These are phyloP conservation scores for Acanthamoeba polyphaga DNA, from an alignment of 208 protist species.

Conservation along the genomic window DNA sequence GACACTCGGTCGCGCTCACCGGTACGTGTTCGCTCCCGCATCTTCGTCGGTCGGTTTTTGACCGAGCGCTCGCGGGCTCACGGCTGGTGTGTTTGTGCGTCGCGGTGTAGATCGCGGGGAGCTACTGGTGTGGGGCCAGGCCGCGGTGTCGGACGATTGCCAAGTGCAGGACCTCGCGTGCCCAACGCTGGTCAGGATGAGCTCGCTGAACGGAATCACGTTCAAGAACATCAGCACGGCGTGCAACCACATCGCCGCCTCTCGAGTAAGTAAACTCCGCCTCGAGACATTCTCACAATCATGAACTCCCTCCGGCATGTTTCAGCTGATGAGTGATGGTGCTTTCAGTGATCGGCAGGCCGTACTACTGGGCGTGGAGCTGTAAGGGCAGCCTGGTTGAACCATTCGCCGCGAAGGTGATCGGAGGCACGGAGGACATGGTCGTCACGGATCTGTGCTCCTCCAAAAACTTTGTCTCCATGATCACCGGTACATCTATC, in stretches of 20 bases:
- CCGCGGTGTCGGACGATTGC: slow-evolving; percentile 12
- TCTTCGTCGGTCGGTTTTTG: not conserved
- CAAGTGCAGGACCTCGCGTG: not conserved
- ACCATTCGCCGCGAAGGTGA: slow-evolving; percentile 6
- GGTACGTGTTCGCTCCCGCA: not conserved
- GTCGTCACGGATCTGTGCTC: slow-evolving; percentile 6
- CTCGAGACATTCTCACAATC: too few relatives aligned
- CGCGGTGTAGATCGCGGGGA: not conserved
- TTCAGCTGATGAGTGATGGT: not conserved
- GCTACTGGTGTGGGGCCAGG: slow-evolving; percentile 49
- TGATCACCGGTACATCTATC: not conserved
- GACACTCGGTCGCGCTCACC: slow-evolving; percentile 9
- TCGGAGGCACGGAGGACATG: slow-evolving; percentile 35
- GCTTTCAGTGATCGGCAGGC: not conserved
- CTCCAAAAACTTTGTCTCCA: slow-evolving; percentile 31
- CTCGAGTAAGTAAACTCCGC: not conserved
- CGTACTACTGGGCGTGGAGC: slow-evolving; percentile 52
- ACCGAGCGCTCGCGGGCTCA: not conserved
- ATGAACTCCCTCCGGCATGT: not conserved
- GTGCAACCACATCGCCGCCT: slow-evolving; percentile 21
- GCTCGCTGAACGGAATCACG: not conserved
- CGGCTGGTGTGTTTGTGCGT: not conserved
- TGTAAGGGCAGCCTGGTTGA: not conserved
- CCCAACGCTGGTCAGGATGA: slow-evolving; percentile 17
- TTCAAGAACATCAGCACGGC: slow-evolving; percentile 46